Base-by-base conservation (phyloP, 129 eudicot species). In the Glebionis coronaria region DNA sequence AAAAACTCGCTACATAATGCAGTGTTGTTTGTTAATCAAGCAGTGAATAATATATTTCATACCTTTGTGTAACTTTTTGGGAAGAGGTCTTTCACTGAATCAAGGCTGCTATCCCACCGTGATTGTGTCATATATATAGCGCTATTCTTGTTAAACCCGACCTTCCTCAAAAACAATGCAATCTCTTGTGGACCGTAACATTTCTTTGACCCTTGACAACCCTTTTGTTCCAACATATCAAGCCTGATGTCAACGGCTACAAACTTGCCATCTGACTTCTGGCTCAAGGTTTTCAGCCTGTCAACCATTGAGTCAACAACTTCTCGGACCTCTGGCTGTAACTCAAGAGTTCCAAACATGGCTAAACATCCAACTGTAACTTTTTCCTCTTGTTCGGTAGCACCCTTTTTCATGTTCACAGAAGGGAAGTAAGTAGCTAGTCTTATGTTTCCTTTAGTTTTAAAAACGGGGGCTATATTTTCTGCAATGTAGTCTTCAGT, bases 351-450 rank as follows among this genome's bases (percentile, higher is more conserved):
- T 61, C 90, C 95, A 75, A 93, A 93, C 95, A 89, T 93, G 66
- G 86, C 95, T 71, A 86, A 74, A 64, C 99, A 93, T 72, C 92
- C 97, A 52, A 86, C 75, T 12, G 97, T 69, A 20, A 84, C 80
- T 19, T 66, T 65, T 18, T 80, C 82, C 49, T 76, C 79, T 60
- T 74, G 78, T 58, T 80, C 78, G 3, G 66, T 65, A 62, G 68
- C 79, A 11, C 71, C 61, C 76, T 79, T 86, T 73, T 82, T 89
- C 99, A 93, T 93, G 79, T 93, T 93, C 50, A 89, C 92, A 9
- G 97, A 93, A 14, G 97, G 97, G 81, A 93, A 93, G 80, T 89
- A 89, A n/a, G 99, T 93, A 9, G 81, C 97, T n/a, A 93, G 75
- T 78, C 99, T 89, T 50, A 93, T 76, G 67, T 93, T 86, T 50